These are phyloP conservation scores for Chalciporus sphaerocephalus DNA, from an alignment of 768 basidiomycete genomes.

Conservation along the genomic window DNA sequence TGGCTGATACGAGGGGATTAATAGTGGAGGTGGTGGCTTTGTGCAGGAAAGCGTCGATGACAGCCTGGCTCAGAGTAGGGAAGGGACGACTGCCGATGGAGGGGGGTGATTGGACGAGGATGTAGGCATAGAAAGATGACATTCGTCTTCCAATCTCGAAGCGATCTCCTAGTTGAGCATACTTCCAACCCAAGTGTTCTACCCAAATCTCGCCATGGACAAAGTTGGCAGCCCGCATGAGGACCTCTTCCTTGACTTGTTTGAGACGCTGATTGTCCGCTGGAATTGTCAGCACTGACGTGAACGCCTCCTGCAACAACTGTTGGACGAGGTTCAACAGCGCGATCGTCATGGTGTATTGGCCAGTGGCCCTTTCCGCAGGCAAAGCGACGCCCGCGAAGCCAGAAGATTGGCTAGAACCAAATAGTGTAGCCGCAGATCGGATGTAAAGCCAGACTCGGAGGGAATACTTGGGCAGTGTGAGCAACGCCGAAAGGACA, in stretches of 20 bases:
- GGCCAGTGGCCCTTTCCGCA: conserved; percentile 63
- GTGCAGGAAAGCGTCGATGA: conserved; percentile 68
- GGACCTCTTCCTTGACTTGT: conserved; percentile 79
- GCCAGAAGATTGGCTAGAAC: conserved; percentile 50
- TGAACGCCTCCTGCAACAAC: conserved; percentile 68
- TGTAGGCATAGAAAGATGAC: conserved; percentile 59
- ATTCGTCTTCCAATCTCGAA: conserved; percentile 77
- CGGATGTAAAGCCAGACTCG: conserved; percentile 87
- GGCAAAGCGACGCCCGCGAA: conserved; percentile 65
- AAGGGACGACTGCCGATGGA: conserved; percentile 54
- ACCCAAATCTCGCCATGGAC: conserved; percentile 88
- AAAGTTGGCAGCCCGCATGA: conserved; percentile 71
- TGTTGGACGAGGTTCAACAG: conserved; percentile 73
- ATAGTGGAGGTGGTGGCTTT: conserved; percentile 78
- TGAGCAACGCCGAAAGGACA: conserved; percentile 72
- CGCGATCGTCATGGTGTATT: conserved; percentile 79
- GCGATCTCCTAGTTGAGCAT: conserved; percentile 71
- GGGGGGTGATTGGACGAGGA: conserved; percentile 61
- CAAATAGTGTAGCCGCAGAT: conserved; percentile 73
- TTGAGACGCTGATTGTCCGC: conserved; percentile 57
- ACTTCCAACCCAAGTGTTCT: conserved; percentile 83
- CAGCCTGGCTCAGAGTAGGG: conserved; percentile 51
- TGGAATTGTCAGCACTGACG: conserved; percentile 43
- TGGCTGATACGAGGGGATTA: conserved; percentile 68
- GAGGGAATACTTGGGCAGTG: conserved; percentile 69